phyloP scores from a whole-genome alignment of 2,329 filamentous ascomycete genomes.

The Fusarium nematophilum region DNA sequence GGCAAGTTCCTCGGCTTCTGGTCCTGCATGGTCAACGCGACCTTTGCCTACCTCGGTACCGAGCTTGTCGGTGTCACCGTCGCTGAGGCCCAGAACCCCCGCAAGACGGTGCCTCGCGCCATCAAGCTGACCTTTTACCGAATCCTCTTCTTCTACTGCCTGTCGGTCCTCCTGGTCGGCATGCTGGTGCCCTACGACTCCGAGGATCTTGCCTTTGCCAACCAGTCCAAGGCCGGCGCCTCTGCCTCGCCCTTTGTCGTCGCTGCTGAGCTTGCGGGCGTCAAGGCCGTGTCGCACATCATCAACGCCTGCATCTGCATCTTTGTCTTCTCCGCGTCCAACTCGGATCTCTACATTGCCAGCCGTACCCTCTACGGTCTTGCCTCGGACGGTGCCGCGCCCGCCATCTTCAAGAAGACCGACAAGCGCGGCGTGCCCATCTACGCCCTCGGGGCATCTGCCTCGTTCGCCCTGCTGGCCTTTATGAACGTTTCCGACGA shows the following conservation, averaged over 20 bases:
- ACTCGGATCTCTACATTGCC: constrained; percentile 82
- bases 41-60: constrained; percentile 82
- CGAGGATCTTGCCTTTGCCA: constrained; percentile 67
- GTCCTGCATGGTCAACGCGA: constrained; percentile 79
- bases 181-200: constrained; percentile 82
- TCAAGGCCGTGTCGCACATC: constrained; percentile 72
- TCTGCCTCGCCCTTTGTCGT: constrained; percentile 78
- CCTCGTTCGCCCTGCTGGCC: constrained; percentile 73
- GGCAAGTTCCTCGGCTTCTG: constrained; percentile 73
- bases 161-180: constrained; percentile 79
- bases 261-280: constrained; percentile 73
- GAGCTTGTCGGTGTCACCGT: constrained; percentile 83
- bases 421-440: constrained; percentile 78
- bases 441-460: constrained; percentile 70
- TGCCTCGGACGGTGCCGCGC: constrained; percentile 77
- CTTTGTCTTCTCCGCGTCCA: constrained; percentile 81
- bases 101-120: constrained; percentile 79
- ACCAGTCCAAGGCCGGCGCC: constrained; percentile 50
- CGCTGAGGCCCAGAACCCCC: constrained; percentile 82
- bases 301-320: constrained; percentile 80
- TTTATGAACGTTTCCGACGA: constrained; percentile 73
- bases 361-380: constrained; percentile 80
- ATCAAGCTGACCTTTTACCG: constrained; percentile 86
- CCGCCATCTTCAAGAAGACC: constrained; percentile 76
- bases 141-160: constrained; percentile 82